A percentile compares a stretch with the other conserved stretches of the same genome.
Evolutionary conservation across 2,329 filamentous ascomycete species (phyloP).

Genomic region (Atkinsonella hypoxylon): DNA sequence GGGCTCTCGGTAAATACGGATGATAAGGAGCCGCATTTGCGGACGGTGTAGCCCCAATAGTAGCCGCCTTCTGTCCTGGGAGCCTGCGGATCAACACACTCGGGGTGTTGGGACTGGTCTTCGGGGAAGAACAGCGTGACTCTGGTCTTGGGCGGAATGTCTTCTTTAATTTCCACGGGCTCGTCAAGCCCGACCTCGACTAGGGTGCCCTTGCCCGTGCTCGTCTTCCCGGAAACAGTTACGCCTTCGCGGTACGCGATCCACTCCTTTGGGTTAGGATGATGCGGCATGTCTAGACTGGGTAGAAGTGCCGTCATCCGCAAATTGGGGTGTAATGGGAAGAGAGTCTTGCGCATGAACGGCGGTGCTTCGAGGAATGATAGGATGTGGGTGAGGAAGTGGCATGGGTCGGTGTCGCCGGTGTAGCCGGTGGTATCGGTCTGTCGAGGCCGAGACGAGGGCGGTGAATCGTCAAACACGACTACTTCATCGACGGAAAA

Average conservation of each 20-base stretch:
- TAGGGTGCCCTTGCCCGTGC: conserved; percentile 34
- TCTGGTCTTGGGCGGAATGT: conserved; percentile 58
- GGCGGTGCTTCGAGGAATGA: conserved; percentile 77
- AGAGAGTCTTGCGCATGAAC: conserved; percentile 64
- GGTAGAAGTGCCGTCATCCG: conserved; percentile 61
- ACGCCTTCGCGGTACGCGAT: conserved; percentile 71
- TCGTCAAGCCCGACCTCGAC: conserved; percentile 47
- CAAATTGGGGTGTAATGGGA: conserved; percentile 69
- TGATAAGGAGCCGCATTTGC: conserved; percentile 54
- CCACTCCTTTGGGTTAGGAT: conserved; percentile 65
- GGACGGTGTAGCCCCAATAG: conserved; percentile 74
- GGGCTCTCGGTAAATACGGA: conserved; percentile 66
- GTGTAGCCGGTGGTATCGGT: conserved; percentile 47
- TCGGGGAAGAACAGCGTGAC: conserved; percentile 55
- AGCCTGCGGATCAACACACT: conserved; percentile 53
- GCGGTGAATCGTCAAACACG: conserved; percentile 60
- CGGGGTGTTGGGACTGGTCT: conserved; percentile 30
- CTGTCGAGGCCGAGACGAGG: conserved; percentile 29
- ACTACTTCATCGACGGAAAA: conserved; percentile 79
- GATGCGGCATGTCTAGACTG: conserved; percentile 75
- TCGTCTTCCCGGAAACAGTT: conserved; percentile 37
- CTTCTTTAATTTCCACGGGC: conserved; percentile 41
- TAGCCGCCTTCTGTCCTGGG: conserved; percentile 68
- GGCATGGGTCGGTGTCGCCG: conserved; percentile 61
- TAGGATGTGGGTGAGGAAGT: conserved; percentile 69